These are phyloP conservation scores for Kuraishia piskuri DNA, from an alignment of 805 yeast genomes.

Conservation along the genomic window DNA sequence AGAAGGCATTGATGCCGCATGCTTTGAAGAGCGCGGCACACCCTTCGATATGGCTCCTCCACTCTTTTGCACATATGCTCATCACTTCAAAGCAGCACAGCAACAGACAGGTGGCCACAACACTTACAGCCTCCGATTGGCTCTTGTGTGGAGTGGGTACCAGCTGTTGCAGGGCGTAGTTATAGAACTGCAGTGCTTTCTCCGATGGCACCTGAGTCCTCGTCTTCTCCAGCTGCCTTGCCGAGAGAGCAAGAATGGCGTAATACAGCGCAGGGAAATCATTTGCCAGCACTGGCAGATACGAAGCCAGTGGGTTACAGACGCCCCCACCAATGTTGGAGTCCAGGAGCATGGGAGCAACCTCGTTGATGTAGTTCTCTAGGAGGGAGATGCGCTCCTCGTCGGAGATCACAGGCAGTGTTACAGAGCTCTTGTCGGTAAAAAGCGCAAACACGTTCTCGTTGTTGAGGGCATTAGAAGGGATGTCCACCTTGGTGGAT, in stretches of 20 bases:
- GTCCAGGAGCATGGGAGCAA: constrained; percentile 23
- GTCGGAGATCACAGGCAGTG: constrained; percentile 16
- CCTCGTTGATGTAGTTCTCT: constrained; percentile 26
- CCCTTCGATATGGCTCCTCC: constrained; percentile 31
- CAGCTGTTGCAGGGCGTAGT: constrained; percentile 19
- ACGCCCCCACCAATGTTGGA: constrained; percentile 23
- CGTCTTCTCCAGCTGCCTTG: constrained; percentile 18
- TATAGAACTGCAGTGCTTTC: constrained; percentile 19
- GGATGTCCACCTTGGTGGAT: background rate
- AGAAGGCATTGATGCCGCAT: constrained; percentile 28
- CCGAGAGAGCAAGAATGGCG: constrained; percentile 19
- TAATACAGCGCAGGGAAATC: constrained; percentile 17
- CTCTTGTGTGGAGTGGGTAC: constrained; percentile 26
- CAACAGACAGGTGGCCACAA: constrained; percentile 25
- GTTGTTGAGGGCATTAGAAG: constrained; percentile 8
- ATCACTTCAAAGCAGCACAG: constrained; percentile 34
- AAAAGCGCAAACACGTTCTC: constrained; percentile 18
- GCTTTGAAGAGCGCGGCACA: constrained; percentile 28
- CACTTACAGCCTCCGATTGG: background rate
- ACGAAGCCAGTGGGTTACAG: constrained; percentile 24
- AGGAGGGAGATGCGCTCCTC: constrained; percentile 24
- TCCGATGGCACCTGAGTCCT: constrained; percentile 13
- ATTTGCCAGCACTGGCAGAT: constrained; percentile 29
- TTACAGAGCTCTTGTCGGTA: constrained; percentile 15
- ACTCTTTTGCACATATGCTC: constrained; percentile 26